phyloP scores from a whole-genome alignment of 2,329 filamentous ascomycete species.

The Cytospora paraplurivora region DNA sequence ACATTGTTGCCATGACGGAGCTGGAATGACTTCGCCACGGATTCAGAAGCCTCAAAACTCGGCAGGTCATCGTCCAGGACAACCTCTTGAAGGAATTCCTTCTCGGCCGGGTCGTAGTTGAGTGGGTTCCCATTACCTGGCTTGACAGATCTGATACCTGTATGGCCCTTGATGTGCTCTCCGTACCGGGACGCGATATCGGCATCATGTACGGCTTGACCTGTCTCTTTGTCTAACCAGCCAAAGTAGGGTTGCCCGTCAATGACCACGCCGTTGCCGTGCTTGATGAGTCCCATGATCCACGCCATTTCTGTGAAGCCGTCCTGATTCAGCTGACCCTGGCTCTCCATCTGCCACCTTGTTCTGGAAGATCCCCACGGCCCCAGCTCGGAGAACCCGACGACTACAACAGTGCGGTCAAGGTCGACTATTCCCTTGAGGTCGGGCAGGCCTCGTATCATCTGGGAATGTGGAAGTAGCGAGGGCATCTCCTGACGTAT shows the following conservation, averaged over 20 bases:
- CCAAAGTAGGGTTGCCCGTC: conserved; percentile 62
- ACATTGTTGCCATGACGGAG: conserved; percentile 39
- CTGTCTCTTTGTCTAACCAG: conserved; percentile 44
- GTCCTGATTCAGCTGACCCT: conserved; percentile 68
- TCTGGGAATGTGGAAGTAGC: conserved; percentile 35
- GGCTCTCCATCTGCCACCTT: conserved; percentile 72
- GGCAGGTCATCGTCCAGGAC: conserved; percentile 38
- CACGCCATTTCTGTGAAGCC: conserved; percentile 73
- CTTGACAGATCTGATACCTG: conserved; percentile 40
- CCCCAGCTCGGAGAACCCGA: conserved; percentile 44
- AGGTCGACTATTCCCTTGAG: conserved; percentile 44
- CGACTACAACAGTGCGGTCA: conserved; percentile 41
- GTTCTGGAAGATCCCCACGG: conserved; percentile 72
- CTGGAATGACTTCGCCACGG: conserved; percentile 37
- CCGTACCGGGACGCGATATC: conserved; percentile 38
- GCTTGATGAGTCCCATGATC: conserved; percentile 74
- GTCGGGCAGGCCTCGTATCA: conserved; percentile 31
- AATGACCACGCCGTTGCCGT: conserved; percentile 44
- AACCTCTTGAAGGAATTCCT: conserved; percentile 40
- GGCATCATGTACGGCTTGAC: conserved; percentile 35
- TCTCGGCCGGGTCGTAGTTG: conserved; percentile 33
- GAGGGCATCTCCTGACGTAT: conserved; percentile 3
- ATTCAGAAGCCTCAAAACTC: conserved; percentile 38
- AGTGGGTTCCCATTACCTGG: conserved; percentile 29
- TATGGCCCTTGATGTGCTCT: conserved; percentile 37